Percentiles rank a stretch among this genome's conserved stretches.
phyloP scores from a whole-genome alignment of 306 rosid species.

The Fragaria nilgerrensis region DNA sequence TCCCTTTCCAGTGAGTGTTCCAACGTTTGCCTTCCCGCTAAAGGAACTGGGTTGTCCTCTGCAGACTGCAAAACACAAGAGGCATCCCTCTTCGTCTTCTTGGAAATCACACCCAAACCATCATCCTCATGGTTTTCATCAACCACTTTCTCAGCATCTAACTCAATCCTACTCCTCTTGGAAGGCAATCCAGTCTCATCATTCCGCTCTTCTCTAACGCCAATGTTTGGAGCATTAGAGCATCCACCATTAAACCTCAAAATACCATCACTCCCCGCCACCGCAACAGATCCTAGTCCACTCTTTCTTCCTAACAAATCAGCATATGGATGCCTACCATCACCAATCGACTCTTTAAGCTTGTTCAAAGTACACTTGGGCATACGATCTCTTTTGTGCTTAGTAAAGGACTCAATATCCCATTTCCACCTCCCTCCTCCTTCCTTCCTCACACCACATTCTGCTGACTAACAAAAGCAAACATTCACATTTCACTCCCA shows the following conservation, averaged over 20 bases:
- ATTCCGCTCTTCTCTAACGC: constrained; percentile 21
- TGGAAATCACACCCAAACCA: constrained; percentile 17
- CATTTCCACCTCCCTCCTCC: constrained; percentile 40
- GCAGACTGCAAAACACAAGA: constrained; percentile 22
- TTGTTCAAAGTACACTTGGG: constrained; percentile 46
- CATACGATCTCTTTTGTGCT: constrained; percentile 47
- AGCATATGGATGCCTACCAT: constrained; percentile 53
- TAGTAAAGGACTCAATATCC: constrained; percentile 42
- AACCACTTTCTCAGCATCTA: constrained; percentile 22
- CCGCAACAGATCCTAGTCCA: constrained; percentile 30
- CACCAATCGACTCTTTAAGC: constrained; percentile 63
- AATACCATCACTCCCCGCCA: constrained; percentile 21
- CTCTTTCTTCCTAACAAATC: constrained; percentile 48
- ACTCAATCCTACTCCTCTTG: constrained; percentile 35
- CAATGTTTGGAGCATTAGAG: constrained; percentile 23
- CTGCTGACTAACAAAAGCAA: constrained; percentile 36
- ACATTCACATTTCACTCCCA: constrained; percentile 16
- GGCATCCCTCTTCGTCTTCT: constrained; percentile 41
- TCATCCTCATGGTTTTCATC: constrained; percentile 21
- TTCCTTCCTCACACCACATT: constrained; percentile 29
- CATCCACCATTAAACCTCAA: constrained; percentile 25
- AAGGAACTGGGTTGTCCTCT: not conserved
- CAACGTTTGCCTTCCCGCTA: not conserved
- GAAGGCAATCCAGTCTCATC: constrained; percentile 26
- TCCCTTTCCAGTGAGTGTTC: constrained; percentile 13